Evolutionary conservation across 2,329 filamentous ascomycete species (phyloP).

Genomic region (Aspergillus uvarum): DNA sequence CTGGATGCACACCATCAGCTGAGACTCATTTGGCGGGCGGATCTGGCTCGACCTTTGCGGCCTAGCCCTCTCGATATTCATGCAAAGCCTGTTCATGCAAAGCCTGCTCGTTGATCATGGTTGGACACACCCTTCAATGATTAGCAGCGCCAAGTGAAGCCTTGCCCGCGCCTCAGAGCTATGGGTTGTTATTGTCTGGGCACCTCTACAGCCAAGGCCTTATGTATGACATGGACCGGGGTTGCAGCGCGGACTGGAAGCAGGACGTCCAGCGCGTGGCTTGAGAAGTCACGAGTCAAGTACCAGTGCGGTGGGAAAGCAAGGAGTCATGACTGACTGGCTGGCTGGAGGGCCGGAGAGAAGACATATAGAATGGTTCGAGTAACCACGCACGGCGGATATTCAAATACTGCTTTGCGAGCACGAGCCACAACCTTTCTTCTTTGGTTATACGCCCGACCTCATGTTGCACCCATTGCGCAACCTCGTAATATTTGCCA

Average conservation of each 20-base stretch:
- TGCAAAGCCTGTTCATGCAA: not conserved
- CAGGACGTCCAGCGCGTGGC: not conserved
- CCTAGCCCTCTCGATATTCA: not conserved
- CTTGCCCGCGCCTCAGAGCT: not conserved
- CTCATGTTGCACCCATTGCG: constrained; percentile 9
- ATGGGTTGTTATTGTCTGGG: not conserved
- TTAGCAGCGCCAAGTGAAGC: constrained; percentile 5
- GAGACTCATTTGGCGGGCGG: not conserved
- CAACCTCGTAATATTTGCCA: constrained; percentile 5
- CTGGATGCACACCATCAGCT: constrained; percentile 1
- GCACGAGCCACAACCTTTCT: constrained; percentile 2
- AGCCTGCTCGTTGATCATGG: constrained; percentile 1
- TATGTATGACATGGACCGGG: constrained; percentile 3
- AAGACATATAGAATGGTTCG: constrained; percentile 1
- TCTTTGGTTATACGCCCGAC: constrained; percentile 2
- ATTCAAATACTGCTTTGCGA: constrained; percentile 7
- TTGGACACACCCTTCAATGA: constrained; percentile 2
- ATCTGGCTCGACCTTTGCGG: constrained; percentile 6
- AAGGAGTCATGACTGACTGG: constrained; percentile 1
- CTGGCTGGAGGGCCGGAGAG: not conserved
- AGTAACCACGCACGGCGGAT: constrained; percentile 5
- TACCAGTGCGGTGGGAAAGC: constrained; percentile 1
- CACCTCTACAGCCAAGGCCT: not conserved
- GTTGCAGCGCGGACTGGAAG: not conserved
- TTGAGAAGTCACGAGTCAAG: not conserved